phyloP scores from a whole-genome alignment of 2,329 filamentous ascomycete species.

The Fusarium sp. region DNA sequence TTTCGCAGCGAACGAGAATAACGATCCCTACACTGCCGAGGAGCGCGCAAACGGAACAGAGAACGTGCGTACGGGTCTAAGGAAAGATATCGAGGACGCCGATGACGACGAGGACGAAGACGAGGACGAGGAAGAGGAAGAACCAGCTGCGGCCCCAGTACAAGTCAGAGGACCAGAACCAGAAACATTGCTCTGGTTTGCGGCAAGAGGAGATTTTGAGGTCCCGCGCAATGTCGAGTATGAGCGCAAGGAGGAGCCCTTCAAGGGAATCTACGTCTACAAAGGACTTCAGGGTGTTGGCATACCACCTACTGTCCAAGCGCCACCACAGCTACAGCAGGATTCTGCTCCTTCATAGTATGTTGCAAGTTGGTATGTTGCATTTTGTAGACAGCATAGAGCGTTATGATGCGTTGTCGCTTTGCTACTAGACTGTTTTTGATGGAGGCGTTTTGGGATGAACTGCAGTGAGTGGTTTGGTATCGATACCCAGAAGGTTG shows the following conservation, averaged over 20 bases:
- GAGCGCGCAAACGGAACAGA: conserved; percentile 75
- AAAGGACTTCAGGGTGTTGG: conserved; percentile 54
- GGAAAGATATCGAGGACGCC: conserved; percentile 64
- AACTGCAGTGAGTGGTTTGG: conserved; percentile 12
- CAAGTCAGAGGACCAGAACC: conserved; percentile 58
- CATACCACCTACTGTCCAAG: conserved; percentile 46
- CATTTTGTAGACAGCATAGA: background rate
- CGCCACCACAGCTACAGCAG: conserved; percentile 19
- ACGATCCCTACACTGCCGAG: conserved; percentile 77
- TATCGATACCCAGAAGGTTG: conserved; percentile 15
- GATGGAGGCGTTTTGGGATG: background rate
- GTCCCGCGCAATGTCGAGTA: conserved; percentile 61
- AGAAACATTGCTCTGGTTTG: conserved; percentile 63
- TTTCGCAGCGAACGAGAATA: conserved; percentile 59
- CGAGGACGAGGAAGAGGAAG: conserved; percentile 13
- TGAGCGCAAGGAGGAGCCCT: conserved; percentile 50
- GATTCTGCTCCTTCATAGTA: conserved; percentile 28
- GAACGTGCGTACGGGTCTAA: conserved; percentile 78
- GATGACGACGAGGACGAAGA: conserved; percentile 68
- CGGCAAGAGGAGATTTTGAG: conserved; percentile 58
- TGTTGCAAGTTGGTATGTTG: conserved; percentile 6
- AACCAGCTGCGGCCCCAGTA: conserved; percentile 7
- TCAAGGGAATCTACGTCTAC: conserved; percentile 29
- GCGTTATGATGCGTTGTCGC: background rate
- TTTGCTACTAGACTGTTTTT: background rate